phyloP scores from a whole-genome alignment of 2,329 filamentous ascomycete genomes.

The Aphanocladium album region DNA sequence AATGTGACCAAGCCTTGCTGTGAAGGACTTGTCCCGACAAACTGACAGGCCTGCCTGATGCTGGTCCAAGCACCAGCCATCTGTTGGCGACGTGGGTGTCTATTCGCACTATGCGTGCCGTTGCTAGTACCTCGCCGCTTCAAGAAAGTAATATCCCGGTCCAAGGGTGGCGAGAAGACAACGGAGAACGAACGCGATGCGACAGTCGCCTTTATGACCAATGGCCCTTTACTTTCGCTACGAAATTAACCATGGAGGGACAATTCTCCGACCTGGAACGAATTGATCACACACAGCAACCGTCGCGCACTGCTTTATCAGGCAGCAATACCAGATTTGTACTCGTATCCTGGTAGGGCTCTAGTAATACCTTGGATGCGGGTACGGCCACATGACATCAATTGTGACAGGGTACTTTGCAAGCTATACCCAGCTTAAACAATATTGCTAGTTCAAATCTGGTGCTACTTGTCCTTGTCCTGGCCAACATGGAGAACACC shows the following conservation, averaged over 20 bases:
- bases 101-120: not conserved
- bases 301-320: not conserved
- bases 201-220: not conserved
- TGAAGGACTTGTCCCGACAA: not conserved
- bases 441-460: not conserved
- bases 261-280: not conserved
- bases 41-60: not conserved
- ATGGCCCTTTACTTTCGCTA: not conserved
- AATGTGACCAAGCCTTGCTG: slow-evolving; percentile 3
- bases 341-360: not conserved
- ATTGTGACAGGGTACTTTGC: not conserved
- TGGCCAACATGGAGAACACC: not conserved
- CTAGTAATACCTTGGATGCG: not conserved
- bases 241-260: not conserved
- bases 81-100: not conserved
- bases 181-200: not conserved
- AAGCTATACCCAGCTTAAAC: not conserved
- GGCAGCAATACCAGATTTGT: not conserved
- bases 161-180: not conserved
- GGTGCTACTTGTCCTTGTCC: not conserved
- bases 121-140: not conserved
- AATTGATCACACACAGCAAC: not conserved
- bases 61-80: not conserved
- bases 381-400: slow-evolving; percentile 4
- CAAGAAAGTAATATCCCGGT: not conserved